Conservation (phyloP, 2,329 filamentous ascomycete genomes). For the Colletotrichum eremochloae region DNA sequence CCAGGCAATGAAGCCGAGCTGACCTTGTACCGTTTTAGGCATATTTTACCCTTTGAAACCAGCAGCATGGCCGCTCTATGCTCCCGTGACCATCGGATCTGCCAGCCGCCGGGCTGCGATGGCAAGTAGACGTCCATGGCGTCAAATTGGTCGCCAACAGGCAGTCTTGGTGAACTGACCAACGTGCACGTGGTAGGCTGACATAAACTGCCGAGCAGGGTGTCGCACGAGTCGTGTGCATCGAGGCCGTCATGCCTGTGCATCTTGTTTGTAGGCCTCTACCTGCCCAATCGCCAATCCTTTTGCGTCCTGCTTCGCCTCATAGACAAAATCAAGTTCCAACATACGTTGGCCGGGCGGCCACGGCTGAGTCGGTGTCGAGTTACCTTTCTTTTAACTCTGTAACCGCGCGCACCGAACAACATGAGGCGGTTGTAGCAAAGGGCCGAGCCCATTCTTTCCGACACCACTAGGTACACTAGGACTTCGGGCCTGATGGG, state of each 20-base stretch:
- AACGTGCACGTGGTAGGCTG: background rate
- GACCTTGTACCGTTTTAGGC: background rate
- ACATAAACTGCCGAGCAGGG: background rate
- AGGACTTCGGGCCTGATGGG: too few relatives aligned
- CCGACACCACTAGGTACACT: too few relatives aligned
- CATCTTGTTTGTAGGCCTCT: background rate
- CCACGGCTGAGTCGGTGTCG: too few relatives aligned
- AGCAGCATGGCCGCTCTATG: background rate
- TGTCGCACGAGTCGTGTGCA: background rate
- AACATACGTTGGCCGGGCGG: too few relatives aligned
- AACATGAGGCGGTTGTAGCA: too few relatives aligned
- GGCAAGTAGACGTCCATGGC: background rate
- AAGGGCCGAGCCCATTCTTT: too few relatives aligned
- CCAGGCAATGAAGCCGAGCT: constrained; percentile 7
- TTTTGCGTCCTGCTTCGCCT: too few relatives aligned
- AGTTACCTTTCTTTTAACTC: too few relatives aligned
- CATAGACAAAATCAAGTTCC: too few relatives aligned
- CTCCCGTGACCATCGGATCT: background rate
- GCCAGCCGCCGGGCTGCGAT: background rate
- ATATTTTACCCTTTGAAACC: background rate
- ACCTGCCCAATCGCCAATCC: background rate
- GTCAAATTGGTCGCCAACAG: background rate
- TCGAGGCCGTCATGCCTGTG: background rate
- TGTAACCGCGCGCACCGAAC: too few relatives aligned
- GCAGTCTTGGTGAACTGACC: background rate